These are phyloP conservation scores for Cordyceps militaris DNA, from an alignment of 2,329 filamentous ascomycete species.

Conservation along the genomic window DNA sequence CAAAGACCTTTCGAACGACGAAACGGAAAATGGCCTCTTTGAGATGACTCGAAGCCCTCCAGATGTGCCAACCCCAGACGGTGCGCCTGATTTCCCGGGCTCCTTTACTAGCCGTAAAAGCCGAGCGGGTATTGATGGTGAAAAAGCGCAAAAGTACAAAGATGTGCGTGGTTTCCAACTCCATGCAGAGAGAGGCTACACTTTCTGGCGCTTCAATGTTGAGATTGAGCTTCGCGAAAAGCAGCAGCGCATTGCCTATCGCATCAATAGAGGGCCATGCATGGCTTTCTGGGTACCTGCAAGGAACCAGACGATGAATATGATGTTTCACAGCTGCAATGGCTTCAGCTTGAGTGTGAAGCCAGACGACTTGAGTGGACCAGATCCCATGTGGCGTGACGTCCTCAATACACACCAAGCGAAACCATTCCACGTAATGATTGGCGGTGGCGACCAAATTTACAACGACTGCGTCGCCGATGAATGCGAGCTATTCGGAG, in stretches of 20 bases:
- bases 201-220: slow-evolving; percentile 96
- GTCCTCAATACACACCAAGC: slow-evolving; percentile 88
- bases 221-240: slow-evolving; percentile 75
- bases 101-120: slow-evolving; percentile 48
- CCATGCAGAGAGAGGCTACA: slow-evolving; percentile 77
- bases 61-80: slow-evolving; percentile 36
- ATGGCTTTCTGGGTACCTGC: slow-evolving; percentile 93
- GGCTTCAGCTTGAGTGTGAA: slow-evolving; percentile 82
- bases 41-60: slow-evolving; percentile 55
- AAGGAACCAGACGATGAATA: slow-evolving; percentile 81
- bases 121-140: slow-evolving; percentile 60
- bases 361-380: slow-evolving; percentile 74
- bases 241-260: slow-evolving; percentile 86
- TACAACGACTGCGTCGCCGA: slow-evolving; percentile 84
- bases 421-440: slow-evolving; percentile 93
- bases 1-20: slow-evolving; percentile 69
- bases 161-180: slow-evolving; percentile 77
- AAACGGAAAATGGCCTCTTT: slow-evolving; percentile 77
- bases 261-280: slow-evolving; percentile 85
- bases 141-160: slow-evolving; percentile 71
- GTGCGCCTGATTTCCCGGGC: slow-evolving; percentile 41
- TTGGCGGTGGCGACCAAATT: slow-evolving; percentile 93
- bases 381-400: slow-evolving; percentile 95
- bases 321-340: slow-evolving; percentile 98
- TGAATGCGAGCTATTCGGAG: slow-evolving; percentile 67